phyloP scores from a whole-genome alignment of 345 rosid species.

The Gossypium mustelinum region DNA sequence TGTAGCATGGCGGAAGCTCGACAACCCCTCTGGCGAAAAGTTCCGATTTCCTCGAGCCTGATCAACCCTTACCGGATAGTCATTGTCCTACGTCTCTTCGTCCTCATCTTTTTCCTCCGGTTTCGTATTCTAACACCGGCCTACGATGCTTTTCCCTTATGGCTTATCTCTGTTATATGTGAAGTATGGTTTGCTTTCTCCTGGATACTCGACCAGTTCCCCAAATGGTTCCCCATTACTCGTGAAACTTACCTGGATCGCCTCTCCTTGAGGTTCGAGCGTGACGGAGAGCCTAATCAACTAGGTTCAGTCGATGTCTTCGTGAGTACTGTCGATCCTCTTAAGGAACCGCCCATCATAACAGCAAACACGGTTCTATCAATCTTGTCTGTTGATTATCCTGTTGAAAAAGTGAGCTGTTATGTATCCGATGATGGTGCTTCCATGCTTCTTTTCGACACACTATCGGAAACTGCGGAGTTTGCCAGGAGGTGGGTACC shows the following conservation, averaged over 20 bases:
- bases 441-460: constrained; percentile 86
- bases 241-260: constrained; percentile 87
- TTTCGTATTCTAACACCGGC: constrained; percentile 90
- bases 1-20: constrained; percentile 93
- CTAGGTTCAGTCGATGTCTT: constrained; percentile 80
- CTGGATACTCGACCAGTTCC: constrained; percentile 99
- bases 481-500: constrained; percentile 99
- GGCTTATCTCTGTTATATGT: constrained; percentile 73
- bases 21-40: constrained; percentile 88
- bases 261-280: constrained; percentile 76
- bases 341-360: constrained; percentile 93
- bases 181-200: constrained; percentile 93
- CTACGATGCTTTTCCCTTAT: constrained; percentile 21
- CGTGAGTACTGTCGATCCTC: constrained; percentile 92
- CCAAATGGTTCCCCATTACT: constrained; percentile 88
- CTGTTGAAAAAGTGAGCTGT: constrained; percentile 81
- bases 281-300: constrained; percentile 71
- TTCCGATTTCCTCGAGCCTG: constrained; percentile 81
- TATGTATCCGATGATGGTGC: constrained; percentile 98
- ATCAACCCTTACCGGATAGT: constrained; percentile 92
- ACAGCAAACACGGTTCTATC: constrained; percentile 60
- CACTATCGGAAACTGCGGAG: constrained; percentile 87
- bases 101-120: constrained; percentile 78
- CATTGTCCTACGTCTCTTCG: constrained; percentile 71
- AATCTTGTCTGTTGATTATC: constrained; percentile 70